Evolutionary conservation across 2,329 filamentous ascomycete genomes (phyloP), one percentile per base, ranked within the genome.

Genomic region (Ophiostoma tasmaniense): DNA sequence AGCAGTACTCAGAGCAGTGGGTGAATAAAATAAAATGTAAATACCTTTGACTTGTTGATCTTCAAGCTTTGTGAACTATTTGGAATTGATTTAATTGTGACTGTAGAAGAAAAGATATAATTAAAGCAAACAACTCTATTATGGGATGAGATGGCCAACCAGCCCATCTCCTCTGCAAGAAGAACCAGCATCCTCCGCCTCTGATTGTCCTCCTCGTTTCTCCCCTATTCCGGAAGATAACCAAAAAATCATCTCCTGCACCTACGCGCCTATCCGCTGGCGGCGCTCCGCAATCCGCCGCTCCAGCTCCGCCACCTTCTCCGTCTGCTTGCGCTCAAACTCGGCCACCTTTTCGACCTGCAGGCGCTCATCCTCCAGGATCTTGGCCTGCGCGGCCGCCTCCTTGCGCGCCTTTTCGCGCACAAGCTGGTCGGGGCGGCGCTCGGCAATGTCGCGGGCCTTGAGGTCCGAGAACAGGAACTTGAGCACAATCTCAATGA

Each of bases 371-470:
- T 83, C 83, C 72, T 85, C 82, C 13, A 78, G 78, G 20, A 81
- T 79, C 78, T 82, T 82, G 74, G 79, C 75, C 67, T 76, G 77
- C 72, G 82, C 82, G 74, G 87, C 86, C 65, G 83, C 83, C 69
- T 83, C 82, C 77, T 90, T 90, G 73, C 93, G 85, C 72, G 83
- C 83, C 69, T 85, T 81, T 80, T 98, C 94, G 61, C 89, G 83
- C 77, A 88, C 86, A 13, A 96, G 81, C 83, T 99, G 95, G 76
- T 99, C 95, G 3, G 90, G 89, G 70, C 95, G 83, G 72, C 95
- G 85, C 67, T 90, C 83, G 1, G 95, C 94, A 76, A 99, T 98
- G 77, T 98, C 95, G 77, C 96, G 94, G 1, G 95, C 92, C 73
- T 88, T 89, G 81, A 92, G 96, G 79, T 99, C 95, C 73, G 90